Conservation (phyloP, 2,329 filamentous ascomycete species). For the Elsinoe batatas region DNA sequence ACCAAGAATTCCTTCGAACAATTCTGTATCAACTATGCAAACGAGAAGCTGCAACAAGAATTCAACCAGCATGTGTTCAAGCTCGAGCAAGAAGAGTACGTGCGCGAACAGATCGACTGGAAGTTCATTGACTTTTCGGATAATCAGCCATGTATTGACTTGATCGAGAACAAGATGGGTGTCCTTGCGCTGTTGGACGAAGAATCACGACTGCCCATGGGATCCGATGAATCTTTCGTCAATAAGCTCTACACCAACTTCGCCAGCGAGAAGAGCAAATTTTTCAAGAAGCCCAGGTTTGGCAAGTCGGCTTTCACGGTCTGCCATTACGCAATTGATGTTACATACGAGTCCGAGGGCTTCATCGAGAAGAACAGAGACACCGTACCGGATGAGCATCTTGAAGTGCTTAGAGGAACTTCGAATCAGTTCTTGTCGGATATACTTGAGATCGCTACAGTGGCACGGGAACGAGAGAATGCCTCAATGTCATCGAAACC, state of each 20-base stretch:
- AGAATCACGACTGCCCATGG: conserved; percentile 93
- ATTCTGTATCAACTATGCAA: conserved; percentile 99
- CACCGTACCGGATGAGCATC: conserved; percentile 95
- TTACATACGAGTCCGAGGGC: conserved; percentile 96
- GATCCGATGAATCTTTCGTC: conserved; percentile 92
- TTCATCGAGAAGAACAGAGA: conserved; percentile 99
- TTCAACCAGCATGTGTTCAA: conserved; percentile 99
- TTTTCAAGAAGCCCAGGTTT: conserved; percentile 97
- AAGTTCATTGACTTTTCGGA: conserved; percentile 99
- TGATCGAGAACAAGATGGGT: conserved; percentile 95
- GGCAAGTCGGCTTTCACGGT: conserved; percentile 97
- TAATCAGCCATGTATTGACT: conserved; percentile 96
- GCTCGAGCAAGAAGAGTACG: conserved; percentile 95
- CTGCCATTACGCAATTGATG: conserved; percentile 95
- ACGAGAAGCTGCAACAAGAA: conserved; percentile 97
- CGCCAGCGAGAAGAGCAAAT: conserved; percentile 78
- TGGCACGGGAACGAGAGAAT: conserved; percentile 81
- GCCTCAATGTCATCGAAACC: conserved; percentile 55
- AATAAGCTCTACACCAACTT: conserved; percentile 95
- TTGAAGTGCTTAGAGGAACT: conserved; percentile 80
- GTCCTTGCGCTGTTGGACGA: conserved; percentile 88
- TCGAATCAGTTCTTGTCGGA: conserved; percentile 75
- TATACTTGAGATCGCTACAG: conserved; percentile 74
- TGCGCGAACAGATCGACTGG: conserved; percentile 95
- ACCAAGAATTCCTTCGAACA: conserved; percentile 99